These are phyloP conservation scores for Dichotomocladium elegans DNA, from an alignment of 371 early-diverging fungal genomes.

Conservation along the genomic window DNA sequence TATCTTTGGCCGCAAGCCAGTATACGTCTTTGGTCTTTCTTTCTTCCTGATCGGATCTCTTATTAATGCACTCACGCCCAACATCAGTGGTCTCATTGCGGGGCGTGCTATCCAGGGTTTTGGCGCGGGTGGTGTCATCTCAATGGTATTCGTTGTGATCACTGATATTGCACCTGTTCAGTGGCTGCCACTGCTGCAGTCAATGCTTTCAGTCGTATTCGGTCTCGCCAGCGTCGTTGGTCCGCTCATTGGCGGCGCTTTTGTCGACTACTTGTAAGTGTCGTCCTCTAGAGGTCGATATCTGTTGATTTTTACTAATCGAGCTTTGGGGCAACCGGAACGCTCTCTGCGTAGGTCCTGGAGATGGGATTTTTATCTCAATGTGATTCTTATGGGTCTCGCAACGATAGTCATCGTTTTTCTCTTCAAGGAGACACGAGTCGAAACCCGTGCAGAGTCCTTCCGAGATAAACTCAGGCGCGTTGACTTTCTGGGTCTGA, in stretches of 20 bases:
- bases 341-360: not conserved
- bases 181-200: conserved; percentile 64
- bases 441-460: conserved; percentile 31
- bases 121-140: conserved; percentile 66
- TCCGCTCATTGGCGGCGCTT: conserved; percentile 64
- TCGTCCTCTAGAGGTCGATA: too few relatives aligned
- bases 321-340: too few relatives aligned
- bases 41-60: conserved; percentile 52
- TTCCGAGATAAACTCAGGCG: conserved; percentile 51
- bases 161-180: conserved; percentile 66
- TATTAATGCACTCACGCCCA: conserved; percentile 44
- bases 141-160: conserved; percentile 70
- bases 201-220: conserved; percentile 56
- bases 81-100: conserved; percentile 62
- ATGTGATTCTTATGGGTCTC: conserved; percentile 64
- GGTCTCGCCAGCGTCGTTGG: conserved; percentile 69
- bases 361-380: conserved; percentile 61
- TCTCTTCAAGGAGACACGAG: conserved; percentile 40
- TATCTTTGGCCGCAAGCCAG: conserved; percentile 43
- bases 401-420: conserved; percentile 46
- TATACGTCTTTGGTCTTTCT: conserved; percentile 35
- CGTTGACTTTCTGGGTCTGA: conserved; percentile 51
- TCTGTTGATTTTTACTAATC: too few relatives aligned
- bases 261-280: conserved; percentile 58
- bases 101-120: conserved; percentile 67